phyloP scores from a whole-genome alignment of 2,329 filamentous ascomycete genomes.

The Pseudopyricularia javanii region DNA sequence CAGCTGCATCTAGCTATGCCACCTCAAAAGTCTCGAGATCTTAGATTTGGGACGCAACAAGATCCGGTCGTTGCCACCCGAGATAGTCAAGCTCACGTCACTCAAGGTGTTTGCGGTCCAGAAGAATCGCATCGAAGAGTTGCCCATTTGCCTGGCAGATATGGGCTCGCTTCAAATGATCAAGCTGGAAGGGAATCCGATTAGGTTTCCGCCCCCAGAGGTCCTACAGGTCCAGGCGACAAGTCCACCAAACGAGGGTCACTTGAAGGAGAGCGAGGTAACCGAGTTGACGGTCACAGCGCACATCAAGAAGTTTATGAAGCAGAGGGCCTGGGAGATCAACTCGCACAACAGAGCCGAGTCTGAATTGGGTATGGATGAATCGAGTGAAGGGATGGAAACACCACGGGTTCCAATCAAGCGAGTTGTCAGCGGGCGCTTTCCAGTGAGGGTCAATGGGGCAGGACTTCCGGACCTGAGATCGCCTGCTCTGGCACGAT shows the following conservation, averaged over 20 bases:
- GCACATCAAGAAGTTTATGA: conserved; percentile 49
- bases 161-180: conserved; percentile 83
- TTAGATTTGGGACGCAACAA: conserved; percentile 86
- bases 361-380: conserved; percentile 43
- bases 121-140: conserved; percentile 73
- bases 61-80: conserved; percentile 62
- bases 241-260: conserved; percentile 42
- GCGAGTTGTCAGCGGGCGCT: conserved; percentile 50
- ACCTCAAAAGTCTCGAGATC: conserved; percentile 78
- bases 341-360: conserved; percentile 36
- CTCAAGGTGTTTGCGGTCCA: conserved; percentile 82
- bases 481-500: conserved; percentile 53
- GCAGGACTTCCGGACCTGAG: conserved; percentile 55
- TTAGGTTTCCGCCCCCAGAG: conserved; percentile 66
- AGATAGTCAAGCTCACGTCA: conserved; percentile 69
- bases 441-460: conserved; percentile 62
- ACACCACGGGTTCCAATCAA: conserved; percentile 57
- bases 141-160: conserved; percentile 75
- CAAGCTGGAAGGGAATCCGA: conserved; percentile 79
- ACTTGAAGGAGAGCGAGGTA: conserved; percentile 50
- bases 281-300: conserved; percentile 47
- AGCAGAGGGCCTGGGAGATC: conserved; percentile 26
- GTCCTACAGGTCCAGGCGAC: conserved; percentile 47
- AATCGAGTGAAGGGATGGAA: conserved; percentile 63
- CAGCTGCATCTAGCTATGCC: conserved; percentile 54